These are phyloP conservation scores for Trametes villosa DNA, from an alignment of 768 basidiomycete genomes.

Conservation along the genomic window DNA sequence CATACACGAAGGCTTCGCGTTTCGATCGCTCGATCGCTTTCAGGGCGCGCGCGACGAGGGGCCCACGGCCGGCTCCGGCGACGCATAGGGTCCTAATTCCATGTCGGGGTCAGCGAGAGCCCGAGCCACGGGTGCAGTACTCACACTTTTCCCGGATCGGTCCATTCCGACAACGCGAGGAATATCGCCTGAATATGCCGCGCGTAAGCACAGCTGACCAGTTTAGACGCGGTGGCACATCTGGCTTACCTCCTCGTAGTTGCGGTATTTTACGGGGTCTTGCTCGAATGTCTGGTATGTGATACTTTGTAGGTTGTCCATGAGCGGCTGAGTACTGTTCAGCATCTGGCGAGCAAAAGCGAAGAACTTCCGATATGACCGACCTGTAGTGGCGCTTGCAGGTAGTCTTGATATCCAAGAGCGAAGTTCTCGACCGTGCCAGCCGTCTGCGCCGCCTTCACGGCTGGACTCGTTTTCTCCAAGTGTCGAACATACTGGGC, in stretches of 20 bases:
- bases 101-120: neutral
- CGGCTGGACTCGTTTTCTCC: slow-evolving; percentile 73
- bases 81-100: slow-evolving; percentile 76
- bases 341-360: neutral
- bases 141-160: slow-evolving; percentile 60
- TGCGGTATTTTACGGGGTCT: slow-evolving; percentile 94
- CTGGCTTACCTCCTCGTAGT: slow-evolving; percentile 83
- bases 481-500: slow-evolving; percentile 86
- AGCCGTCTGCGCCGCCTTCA: slow-evolving; percentile 62
- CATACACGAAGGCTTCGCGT: slow-evolving; percentile 72
- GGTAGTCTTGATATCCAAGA: slow-evolving; percentile 91
- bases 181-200: slow-evolving; percentile 65
- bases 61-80: slow-evolving; percentile 94
- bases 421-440: slow-evolving; percentile 91
- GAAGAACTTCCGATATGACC: slow-evolving; percentile 24
- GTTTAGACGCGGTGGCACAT: neutral
- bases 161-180: slow-evolving; percentile 76
- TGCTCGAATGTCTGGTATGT: slow-evolving; percentile 98
- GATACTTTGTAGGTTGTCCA: slow-evolving; percentile 95
- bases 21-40: slow-evolving; percentile 71
- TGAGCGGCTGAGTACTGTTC: slow-evolving; percentile 81
- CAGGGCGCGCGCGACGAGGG: slow-evolving; percentile 85
- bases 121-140: slow-evolving; percentile 31
- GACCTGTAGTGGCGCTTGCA: slow-evolving; percentile 94
- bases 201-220: neutral